A percentile compares a stretch with the other conserved stretches of the same genome.
Conservation (phyloP, 169 alveolate genomes). For the Babesia ovata region DNA sequence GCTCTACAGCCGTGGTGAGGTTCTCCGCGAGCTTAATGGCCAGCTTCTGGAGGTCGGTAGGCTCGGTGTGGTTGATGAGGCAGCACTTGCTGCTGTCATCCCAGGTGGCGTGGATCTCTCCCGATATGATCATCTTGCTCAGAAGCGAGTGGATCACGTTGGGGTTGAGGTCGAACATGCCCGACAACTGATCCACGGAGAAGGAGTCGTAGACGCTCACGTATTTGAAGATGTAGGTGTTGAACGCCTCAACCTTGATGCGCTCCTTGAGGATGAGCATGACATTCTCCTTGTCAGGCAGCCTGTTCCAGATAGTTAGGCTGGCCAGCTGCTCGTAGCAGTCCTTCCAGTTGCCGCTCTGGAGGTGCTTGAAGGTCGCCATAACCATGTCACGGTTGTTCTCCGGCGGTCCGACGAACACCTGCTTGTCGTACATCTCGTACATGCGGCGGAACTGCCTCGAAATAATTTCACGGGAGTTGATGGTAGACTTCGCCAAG, state of each 20-base stretch:
- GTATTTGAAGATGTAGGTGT: constrained; percentile 89
- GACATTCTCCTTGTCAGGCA: constrained; percentile 84
- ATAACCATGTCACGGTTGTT: constrained; percentile 90
- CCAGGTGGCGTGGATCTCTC: constrained; percentile 89
- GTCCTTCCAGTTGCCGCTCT: constrained; percentile 92
- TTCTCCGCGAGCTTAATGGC: constrained; percentile 83
- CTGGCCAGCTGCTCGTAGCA: constrained; percentile 84
- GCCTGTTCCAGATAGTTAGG: constrained; percentile 84
- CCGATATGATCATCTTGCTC: constrained; percentile 89
- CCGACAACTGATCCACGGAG: constrained; percentile 83
- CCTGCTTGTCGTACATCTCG: constrained; percentile 90
- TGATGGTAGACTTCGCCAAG: constrained; percentile 81
- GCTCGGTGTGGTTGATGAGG: constrained; percentile 86
- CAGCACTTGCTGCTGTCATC: constrained; percentile 87
- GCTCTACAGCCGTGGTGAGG: constrained; percentile 83
- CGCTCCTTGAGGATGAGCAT: constrained; percentile 81
- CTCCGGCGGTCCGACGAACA: constrained; percentile 96
- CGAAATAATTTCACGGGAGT: constrained; percentile 74
- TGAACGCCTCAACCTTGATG: constrained; percentile 92
- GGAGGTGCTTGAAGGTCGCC: constrained; percentile 89
- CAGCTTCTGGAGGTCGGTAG: constrained; percentile 86
- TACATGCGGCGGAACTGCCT: constrained; percentile 90
- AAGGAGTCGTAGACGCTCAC: constrained; percentile 83
- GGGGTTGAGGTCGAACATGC: constrained; percentile 82
- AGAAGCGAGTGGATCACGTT: constrained; percentile 84